phyloP scores from a whole-genome alignment of 495 filamentous ascomycete species.

The Thozetella sp. region DNA sequence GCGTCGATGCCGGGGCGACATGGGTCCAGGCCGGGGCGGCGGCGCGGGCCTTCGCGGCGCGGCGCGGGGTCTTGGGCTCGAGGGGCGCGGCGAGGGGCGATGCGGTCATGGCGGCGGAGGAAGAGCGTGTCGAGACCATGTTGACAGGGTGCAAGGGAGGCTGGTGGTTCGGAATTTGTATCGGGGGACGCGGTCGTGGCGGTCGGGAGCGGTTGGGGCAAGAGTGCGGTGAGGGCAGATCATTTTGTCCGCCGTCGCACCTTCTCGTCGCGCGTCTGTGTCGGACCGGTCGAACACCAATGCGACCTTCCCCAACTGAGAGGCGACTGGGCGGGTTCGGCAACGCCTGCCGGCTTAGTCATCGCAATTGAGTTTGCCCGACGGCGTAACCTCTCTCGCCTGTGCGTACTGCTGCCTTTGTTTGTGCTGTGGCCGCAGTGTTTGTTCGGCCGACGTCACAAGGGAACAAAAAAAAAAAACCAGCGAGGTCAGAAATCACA shows the following conservation, averaged over 20 bases:
- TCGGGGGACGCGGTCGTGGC: too few species aligned
- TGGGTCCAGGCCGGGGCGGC: constrained; percentile 57
- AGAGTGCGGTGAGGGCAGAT: not conserved
- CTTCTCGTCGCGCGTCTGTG: not conserved
- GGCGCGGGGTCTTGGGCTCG: not conserved
- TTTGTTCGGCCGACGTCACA: too few species aligned
- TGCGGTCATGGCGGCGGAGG: not conserved
- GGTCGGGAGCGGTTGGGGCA: not conserved
- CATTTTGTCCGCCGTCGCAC: not conserved
- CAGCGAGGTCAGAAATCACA: too few species aligned
- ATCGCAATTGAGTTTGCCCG: not conserved
- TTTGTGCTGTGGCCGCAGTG: too few species aligned
- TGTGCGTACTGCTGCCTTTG: not conserved
- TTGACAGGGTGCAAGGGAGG: too few species aligned
- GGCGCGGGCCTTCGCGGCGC: not conserved
- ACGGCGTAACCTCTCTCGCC: not conserved
- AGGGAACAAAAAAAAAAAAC: too few species aligned
- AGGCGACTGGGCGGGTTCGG: too few species aligned
- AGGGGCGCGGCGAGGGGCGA: not conserved
- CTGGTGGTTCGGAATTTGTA: too few species aligned
- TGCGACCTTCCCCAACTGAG: not conserved
- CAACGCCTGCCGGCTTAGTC: not conserved
- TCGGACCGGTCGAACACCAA: not conserved
- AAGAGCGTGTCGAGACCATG: constrained; percentile 10
- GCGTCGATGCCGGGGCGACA: constrained; percentile 63